Evolutionary conservation across 345 rosid species (phyloP).

Genomic region (Populus tremula): DNA sequence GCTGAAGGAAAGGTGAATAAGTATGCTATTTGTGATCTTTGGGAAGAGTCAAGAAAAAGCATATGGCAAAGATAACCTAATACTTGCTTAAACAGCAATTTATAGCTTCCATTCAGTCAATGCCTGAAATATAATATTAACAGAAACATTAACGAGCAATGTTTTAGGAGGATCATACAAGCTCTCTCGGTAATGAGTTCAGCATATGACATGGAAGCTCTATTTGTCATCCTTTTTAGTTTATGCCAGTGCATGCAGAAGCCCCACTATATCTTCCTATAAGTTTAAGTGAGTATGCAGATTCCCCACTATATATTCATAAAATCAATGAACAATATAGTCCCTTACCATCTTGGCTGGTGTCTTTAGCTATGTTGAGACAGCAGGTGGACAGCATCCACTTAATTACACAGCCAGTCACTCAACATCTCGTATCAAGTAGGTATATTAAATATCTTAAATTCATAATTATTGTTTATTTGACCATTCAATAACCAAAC

Average conservation of each 20-base stretch:
- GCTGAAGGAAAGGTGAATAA: neutral
- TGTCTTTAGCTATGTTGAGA: neutral
- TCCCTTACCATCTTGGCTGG: neutral
- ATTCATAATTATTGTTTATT: neutral
- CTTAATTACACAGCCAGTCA: neutral
- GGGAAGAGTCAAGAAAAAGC: neutral
- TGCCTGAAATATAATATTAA: neutral
- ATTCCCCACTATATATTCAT: neutral
- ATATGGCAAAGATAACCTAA: neutral
- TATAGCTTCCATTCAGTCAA: neutral
- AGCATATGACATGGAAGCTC: neutral
- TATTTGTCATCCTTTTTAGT: neutral
- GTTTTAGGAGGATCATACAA: neutral
- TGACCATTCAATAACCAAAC: neutral
- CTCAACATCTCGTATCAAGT: neutral
- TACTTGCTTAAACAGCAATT: neutral
- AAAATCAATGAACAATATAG: neutral
- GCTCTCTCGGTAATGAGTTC: neutral
- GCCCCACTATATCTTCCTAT: neutral
- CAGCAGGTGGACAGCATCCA: neutral
- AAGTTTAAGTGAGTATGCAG: neutral
- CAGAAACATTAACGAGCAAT: neutral
- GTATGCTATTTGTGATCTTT: neutral
- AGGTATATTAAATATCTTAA: neutral
- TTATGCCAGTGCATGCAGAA: too few species aligned